These are phyloP conservation scores for Elaeagnus macrophylla DNA, from an alignment of 306 rosid species.

Conservation along the genomic window DNA sequence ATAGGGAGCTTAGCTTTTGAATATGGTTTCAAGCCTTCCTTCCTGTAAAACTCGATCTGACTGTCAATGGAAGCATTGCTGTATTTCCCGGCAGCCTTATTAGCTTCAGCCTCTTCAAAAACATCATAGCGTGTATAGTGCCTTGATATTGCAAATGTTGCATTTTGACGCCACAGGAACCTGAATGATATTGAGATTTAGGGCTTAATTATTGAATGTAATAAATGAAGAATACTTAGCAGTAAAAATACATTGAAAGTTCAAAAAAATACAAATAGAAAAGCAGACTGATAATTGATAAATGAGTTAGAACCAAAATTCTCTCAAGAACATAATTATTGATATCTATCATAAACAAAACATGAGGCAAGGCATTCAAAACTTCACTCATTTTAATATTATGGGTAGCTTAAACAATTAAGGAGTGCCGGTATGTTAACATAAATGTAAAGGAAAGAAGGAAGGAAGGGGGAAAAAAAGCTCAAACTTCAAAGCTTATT, in stretches of 20 bases:
- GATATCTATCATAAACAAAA: no score
- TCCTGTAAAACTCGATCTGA: conserved; percentile 69
- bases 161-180: conserved; percentile 92
- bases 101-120: conserved; percentile 94
- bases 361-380: no score
- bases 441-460: no score
- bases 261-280: neutral
- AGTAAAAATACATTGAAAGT: neutral
- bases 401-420: no score
- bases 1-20: conserved; percentile 77
- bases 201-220: neutral
- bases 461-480: no score
- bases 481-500: no score
- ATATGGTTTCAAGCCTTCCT: conserved; percentile 80
- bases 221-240: neutral
- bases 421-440: no score
- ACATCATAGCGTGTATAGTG: conserved; percentile 92
- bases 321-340: no score
- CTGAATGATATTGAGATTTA: conserved; percentile 26
- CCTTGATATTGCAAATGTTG: conserved; percentile 85
- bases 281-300: no score
- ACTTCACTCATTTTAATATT: no score
- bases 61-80: conserved; percentile 72
- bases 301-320: no score
- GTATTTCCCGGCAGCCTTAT: conserved; percentile 87